phyloP scores from a whole-genome alignment of 352 stramenopile genomes.

The Albugo candida region DNA sequence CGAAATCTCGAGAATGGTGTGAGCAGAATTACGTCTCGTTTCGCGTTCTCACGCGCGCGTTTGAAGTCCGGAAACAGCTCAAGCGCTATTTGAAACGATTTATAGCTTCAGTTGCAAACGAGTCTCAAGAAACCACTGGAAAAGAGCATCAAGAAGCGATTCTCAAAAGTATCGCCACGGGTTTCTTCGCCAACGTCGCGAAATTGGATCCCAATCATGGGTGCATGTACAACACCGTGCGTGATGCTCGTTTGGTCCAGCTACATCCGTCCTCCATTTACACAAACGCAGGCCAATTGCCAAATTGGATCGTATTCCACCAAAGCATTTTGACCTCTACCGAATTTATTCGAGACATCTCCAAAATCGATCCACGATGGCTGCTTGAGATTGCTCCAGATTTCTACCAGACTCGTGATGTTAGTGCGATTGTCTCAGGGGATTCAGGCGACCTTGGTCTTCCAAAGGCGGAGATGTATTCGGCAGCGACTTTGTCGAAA shows the following conservation, averaged over 20 bases:
- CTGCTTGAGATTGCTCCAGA: slow-evolving; percentile 39
- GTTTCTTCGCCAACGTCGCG: slow-evolving; percentile 91
- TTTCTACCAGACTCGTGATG: slow-evolving; percentile 54
- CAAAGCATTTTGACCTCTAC: slow-evolving; percentile 96
- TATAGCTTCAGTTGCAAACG: slow-evolving; percentile 3
- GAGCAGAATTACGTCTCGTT: slow-evolving; percentile 46
- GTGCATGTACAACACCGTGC: slow-evolving; percentile 21
- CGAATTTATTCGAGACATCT: slow-evolving; percentile 78
- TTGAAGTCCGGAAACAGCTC: slow-evolving; percentile 45
- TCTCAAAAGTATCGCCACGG: slow-evolving; percentile 43
- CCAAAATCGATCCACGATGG: slow-evolving; percentile 55
- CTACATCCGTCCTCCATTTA: slow-evolving; percentile 61
- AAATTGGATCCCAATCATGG: slow-evolving; percentile 81
- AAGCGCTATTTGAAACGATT: slow-evolving; percentile 49
- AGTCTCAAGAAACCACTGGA: slow-evolving; percentile 8
- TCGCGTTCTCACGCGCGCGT: slow-evolving; percentile 30
- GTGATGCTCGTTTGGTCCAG: slow-evolving; percentile 42
- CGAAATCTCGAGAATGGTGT: slow-evolving; percentile 43
- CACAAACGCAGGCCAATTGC: slow-evolving; percentile 55
- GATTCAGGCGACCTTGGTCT: slow-evolving; percentile 46
- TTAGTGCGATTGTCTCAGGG: slow-evolving; percentile 37
- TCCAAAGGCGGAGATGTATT: slow-evolving; percentile 15
- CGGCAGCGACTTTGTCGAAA: slow-evolving; percentile 7
- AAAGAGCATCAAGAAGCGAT: slow-evolving; percentile 14
- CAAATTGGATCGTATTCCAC: slow-evolving; percentile 97